Base-by-base conservation (phyloP, 164 flowering plant species). In the Magnolia changhungtana region DNA sequence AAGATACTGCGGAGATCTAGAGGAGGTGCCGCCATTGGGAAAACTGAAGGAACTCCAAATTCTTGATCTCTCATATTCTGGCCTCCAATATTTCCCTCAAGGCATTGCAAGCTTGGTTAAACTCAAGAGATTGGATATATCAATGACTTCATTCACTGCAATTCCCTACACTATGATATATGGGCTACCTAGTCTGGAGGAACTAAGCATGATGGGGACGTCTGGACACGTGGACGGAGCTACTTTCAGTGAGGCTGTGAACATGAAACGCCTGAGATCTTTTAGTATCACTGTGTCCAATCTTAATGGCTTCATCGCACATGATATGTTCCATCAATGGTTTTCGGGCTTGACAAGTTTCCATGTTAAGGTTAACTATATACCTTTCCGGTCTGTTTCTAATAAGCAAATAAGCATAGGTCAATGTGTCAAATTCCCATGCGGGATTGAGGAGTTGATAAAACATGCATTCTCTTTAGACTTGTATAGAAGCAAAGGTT, bases 11-110 rank as follows among this genome's bases (percentile, higher is more conserved):
- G 8, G 23, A 2, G 1, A 21, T 1, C 45, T 71, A 52, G 16
- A n/a, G n/a, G 21, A 71, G 73, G 2, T 71, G 73, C 73, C 73
- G n/a, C 73, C 18, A 2, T 71, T 4, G 73, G 73, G 74, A 50
- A 52, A 5, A 7, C 58, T 71, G n/a, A 45, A 50, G 37, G 16
- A 18, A 24, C 73, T 71, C 10, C 21, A 71, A 20, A 3, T 71
- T 49, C 23, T 71, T 13, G 58, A 71, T 50, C 73, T 71, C 58
- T 11, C 3, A 6, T 0, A 71, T 2, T 8, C 13, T 71, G 23
- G 59, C 29, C n/a, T 71, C 10, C 8, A 71, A 50, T 18, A 71
- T 4, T 50, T 71, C 5, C 73, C 58, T 7, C n/a, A 50, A n/a
- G 73, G 73, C 21, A 19, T 71, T n/a, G 73, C 4, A 71, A 45